phyloP scores from a whole-genome alignment of 768 basidiomycete species.

The Serendipita indica region DNA sequence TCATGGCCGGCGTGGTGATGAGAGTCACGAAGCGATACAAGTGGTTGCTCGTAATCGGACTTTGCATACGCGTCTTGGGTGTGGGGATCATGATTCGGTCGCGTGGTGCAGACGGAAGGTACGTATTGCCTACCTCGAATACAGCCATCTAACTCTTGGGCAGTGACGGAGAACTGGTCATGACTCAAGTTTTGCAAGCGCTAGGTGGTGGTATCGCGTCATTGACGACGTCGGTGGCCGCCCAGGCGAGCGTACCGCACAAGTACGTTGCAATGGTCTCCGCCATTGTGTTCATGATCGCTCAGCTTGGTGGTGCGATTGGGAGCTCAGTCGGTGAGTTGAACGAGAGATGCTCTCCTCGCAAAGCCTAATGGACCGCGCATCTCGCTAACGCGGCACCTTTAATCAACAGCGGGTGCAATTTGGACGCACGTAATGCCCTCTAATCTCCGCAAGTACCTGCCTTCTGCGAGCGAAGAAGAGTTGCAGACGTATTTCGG shows the following conservation, averaged over 20 bases:
- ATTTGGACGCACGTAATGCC: conserved; percentile 61
- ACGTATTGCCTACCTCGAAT: background rate
- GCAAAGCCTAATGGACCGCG: conserved; percentile 1
- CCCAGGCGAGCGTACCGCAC: conserved; percentile 53
- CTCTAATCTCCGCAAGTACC: conserved; percentile 35
- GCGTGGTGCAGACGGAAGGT: conserved; percentile 37
- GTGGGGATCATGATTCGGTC: conserved; percentile 58
- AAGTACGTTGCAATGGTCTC: conserved; percentile 52
- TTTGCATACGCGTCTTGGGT: conserved; percentile 45
- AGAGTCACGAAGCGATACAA: conserved; percentile 40
- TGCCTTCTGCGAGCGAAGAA: conserved; percentile 34
- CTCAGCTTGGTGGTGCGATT: conserved; percentile 52
- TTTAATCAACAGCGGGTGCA: conserved; percentile 40
- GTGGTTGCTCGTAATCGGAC: conserved; percentile 39
- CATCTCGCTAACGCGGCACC: too few species aligned
- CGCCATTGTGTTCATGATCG: conserved; percentile 48
- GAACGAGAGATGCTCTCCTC: background rate
- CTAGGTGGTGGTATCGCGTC: conserved; percentile 59
- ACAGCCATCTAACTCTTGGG: background rate
- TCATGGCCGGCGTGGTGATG: conserved; percentile 44
- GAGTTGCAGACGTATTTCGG: conserved; percentile 37
- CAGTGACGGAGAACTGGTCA: conserved; percentile 32
- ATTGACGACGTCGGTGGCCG: conserved; percentile 39
- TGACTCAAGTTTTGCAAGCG: conserved; percentile 58
- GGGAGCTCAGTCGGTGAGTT: conserved; percentile 42